These are phyloP conservation scores for Mollisiaceae sp. DNA, from an alignment of 2,329 filamentous ascomycete genomes.

Conservation along the genomic window DNA sequence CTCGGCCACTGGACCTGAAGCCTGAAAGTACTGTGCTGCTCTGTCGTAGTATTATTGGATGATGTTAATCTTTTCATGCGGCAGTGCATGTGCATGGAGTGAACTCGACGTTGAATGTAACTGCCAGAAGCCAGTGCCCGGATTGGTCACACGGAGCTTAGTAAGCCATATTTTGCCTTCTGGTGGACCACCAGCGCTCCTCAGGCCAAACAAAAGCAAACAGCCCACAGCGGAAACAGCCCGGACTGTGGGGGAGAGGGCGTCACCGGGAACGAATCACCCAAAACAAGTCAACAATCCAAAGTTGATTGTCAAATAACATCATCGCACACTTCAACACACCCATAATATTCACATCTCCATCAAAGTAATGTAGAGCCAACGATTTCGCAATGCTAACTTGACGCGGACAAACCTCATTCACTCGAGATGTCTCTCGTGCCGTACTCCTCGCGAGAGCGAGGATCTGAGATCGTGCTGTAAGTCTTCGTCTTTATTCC, in stretches of 20 bases:
- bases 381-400: background rate
- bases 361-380: background rate
- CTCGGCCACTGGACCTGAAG: constrained; percentile 1
- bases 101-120: too few species aligned
- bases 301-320: background rate
- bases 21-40: background rate
- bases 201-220: too few species aligned
- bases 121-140: too few species aligned
- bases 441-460: constrained; percentile 3
- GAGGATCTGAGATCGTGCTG: constrained; percentile 8
- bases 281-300: constrained; percentile 4
- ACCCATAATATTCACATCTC: background rate
- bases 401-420: background rate
- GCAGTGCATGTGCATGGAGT: background rate
- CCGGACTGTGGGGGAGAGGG: background rate
- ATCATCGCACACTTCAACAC: background rate
- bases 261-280: background rate
- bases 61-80: background rate
- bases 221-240: background rate
- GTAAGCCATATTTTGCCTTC: background rate
- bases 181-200: too few species aligned
- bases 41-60: background rate
- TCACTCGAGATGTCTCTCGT: constrained; percentile 12
- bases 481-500: background rate
- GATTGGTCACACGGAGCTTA: background rate